phyloP scores from a whole-genome alignment of 441 rosid genomes.

The Croton laevigatus region DNA sequence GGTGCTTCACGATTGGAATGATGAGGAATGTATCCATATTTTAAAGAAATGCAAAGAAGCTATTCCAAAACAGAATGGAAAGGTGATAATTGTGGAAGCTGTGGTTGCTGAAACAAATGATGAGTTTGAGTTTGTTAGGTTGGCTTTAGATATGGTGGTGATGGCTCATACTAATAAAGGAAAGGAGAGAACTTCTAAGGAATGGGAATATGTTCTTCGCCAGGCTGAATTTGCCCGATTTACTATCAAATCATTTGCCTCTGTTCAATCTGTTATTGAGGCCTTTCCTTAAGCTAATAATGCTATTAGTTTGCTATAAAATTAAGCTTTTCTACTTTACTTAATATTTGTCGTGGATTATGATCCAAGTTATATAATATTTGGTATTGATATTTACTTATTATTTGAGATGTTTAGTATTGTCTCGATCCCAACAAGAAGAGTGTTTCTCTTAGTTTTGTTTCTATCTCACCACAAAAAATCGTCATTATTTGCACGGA shows the following conservation, averaged over 20 bases:
- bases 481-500: too few species aligned
- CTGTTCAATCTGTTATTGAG: slow-evolving; percentile 45
- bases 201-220: slow-evolving; percentile 54
- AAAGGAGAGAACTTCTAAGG: slow-evolving; percentile 58
- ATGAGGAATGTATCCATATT: slow-evolving; percentile 59
- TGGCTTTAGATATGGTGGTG: slow-evolving; percentile 67
- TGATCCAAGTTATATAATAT: too few species aligned
- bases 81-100: slow-evolving; percentile 57
- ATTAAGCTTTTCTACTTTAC: too few species aligned
- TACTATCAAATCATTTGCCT: slow-evolving; percentile 35
- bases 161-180: slow-evolving; percentile 63
- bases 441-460: too few species aligned
- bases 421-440: too few species aligned
- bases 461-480: too few species aligned
- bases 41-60: slow-evolving; percentile 66
- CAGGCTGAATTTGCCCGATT: slow-evolving; percentile 55
- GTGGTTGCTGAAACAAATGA: slow-evolving; percentile 40
- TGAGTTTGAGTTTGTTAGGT: slow-evolving; percentile 37
- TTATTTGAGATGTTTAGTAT: too few species aligned
- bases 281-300: slow-evolving; percentile 59
- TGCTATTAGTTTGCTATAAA: too few species aligned
- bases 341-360: too few species aligned
- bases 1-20: slow-evolving; percentile 79
- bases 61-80: slow-evolving; percentile 42
- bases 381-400: too few species aligned